Base-by-base conservation (phyloP, 202 grass and related monocot species). In the Hordeum pubiflorum region DNA sequence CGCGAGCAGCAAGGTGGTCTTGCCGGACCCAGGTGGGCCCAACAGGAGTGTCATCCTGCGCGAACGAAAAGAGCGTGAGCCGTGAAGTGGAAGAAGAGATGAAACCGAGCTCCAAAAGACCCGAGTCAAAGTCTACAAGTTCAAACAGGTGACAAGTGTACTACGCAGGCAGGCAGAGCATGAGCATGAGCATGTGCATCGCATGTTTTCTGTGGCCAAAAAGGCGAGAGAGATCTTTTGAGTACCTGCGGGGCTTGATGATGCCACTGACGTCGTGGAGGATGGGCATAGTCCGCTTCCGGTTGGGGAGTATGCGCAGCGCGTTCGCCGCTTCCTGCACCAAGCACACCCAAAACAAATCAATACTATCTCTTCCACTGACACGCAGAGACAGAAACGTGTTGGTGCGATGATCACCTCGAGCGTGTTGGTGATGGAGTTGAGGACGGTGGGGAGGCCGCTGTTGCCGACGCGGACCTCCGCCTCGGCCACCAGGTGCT, bases 1-100 rank as follows among this genome's bases (percentile, higher is more conserved):
- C 27, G 94, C 91, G 80, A 97, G 90, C 70, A 97, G 75, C 71
- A 97, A 85, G 43, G 87, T 97, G 57, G 94, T 97, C 91, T 97
- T 97, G 18, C 94, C 94, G 3, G 94, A 94, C 34, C 87, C 91
- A 3, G 94, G 94, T 21, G 94, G 94, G 2, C 94, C 94, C 82
- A 97, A 71, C 52, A 97, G 78, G 43, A 97, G 89, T 24, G 94
- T 92, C 91, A 97, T 83, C 87, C 94, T 97, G 72, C 31, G 82
- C 7, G 85, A 80, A 78, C 27, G 69, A 38, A 74, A 78, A 82
- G 56, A 89, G 29, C 22, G 70, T 85, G 64, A 89, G 32, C 24
- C 24, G 24, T 26, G 24, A 26, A 26, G 32, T 56, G 38, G 9
- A 84, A 71, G 69, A 82, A 70, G 37, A 17, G 8, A 81, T 74